phyloP scores from a whole-genome alignment of 768 basidiomycete genomes.

The Mycena crocata region DNA sequence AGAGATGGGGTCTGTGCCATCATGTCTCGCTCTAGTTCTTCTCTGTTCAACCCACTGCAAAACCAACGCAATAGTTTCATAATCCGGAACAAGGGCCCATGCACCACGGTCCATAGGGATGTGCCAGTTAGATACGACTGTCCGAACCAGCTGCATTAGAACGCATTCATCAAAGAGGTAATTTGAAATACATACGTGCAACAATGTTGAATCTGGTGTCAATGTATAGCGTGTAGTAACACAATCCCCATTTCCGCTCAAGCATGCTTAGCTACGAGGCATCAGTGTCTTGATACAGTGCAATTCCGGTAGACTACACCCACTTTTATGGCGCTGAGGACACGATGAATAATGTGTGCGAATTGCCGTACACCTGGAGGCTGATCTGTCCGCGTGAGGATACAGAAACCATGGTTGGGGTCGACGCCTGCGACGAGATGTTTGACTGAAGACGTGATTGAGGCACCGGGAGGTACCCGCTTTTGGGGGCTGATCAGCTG shows the following conservation, averaged over 20 bases:
- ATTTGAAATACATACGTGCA: background rate
- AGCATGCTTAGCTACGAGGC: background rate
- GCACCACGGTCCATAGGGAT: background rate
- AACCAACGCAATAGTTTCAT: background rate
- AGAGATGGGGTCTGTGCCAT: background rate
- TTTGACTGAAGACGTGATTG: too few relatives aligned
- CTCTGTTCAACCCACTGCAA: background rate
- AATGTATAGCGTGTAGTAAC: background rate
- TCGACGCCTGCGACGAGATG: background rate
- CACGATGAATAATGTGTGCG: background rate
- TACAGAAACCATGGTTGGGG: background rate
- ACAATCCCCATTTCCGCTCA: background rate
- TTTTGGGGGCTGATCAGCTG: too few relatives aligned
- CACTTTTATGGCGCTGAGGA: background rate
- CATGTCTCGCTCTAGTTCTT: background rate
- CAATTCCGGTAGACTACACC: background rate
- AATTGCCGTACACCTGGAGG: background rate
- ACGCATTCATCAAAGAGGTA: background rate
- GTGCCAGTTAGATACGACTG: constrained; percentile 6
- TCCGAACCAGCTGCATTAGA: background rate
- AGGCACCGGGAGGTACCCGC: too few relatives aligned
- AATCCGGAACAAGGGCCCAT: constrained; percentile 6
- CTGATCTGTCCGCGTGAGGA: background rate
- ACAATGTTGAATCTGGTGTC: constrained; percentile 7
- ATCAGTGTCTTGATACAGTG: background rate